Conservation (phyloP, 2,329 filamentous ascomycete genomes). For the Beauveria sp. region DNA sequence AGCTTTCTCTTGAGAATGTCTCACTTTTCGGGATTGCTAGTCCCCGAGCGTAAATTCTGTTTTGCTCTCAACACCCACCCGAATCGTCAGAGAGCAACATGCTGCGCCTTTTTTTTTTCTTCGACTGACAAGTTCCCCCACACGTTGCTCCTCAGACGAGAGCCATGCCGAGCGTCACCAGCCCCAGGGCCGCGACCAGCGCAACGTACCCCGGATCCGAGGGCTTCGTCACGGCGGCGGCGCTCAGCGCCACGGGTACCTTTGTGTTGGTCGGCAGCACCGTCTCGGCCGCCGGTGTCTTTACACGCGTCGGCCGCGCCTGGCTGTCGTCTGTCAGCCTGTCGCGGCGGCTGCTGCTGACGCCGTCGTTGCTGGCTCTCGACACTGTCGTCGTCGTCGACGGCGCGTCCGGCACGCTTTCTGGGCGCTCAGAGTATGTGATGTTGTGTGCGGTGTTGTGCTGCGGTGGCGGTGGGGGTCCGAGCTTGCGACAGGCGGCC, state of each 20-base stretch:
- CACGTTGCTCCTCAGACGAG: background rate
- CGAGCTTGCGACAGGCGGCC: background rate
- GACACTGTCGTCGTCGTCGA: background rate
- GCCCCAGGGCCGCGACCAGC: slow-evolving; percentile 4
- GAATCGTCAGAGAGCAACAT: background rate
- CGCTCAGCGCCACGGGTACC: slow-evolving; percentile 2
- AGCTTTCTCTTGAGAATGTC: too few relatives aligned
- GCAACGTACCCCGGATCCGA: slow-evolving; percentile 5
- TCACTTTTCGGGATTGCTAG: too few relatives aligned
- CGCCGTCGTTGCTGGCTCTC: background rate
- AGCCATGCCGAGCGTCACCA: slow-evolving; percentile 7
- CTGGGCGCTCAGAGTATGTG: background rate
- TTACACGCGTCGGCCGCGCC: background rate
- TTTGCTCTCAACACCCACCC: too few relatives aligned
- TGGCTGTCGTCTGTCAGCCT: background rate
- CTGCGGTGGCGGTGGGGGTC: background rate
- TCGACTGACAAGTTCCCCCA: background rate
- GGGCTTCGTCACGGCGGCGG: background rate
- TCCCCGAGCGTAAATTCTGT: too few relatives aligned
- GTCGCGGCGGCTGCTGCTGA: background rate
- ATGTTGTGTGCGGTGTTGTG: background rate
- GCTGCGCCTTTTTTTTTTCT: background rate
- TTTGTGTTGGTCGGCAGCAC: slow-evolving; percentile 4
- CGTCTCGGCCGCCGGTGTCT: slow-evolving; percentile 9
- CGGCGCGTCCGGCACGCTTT: background rate